phyloP scores from a whole-genome alignment of 495 filamentous ascomycete genomes.

The Aspergillus campestris region DNA sequence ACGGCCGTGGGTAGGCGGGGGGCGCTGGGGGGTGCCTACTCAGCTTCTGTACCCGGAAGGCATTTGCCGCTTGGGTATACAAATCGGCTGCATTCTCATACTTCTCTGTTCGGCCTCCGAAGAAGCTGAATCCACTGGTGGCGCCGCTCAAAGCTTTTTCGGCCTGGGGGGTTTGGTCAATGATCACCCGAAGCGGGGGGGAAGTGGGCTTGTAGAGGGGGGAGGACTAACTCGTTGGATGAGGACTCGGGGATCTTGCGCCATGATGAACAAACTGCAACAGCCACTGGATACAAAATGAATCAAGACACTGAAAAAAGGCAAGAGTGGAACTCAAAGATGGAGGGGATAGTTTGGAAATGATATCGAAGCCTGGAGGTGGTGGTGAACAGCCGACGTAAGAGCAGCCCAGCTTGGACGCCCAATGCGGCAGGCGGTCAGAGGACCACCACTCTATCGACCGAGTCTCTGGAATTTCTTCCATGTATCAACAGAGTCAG shows the following conservation, averaged over 20 bases:
- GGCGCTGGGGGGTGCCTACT: slow-evolving; percentile 34
- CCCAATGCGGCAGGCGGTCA: no score
- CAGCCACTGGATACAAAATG: neutral
- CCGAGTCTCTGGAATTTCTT: no score
- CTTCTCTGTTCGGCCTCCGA: slow-evolving; percentile 73
- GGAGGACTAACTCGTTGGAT: slow-evolving; percentile 45
- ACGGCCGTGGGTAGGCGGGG: no score
- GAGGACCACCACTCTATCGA: no score
- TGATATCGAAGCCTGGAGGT: no score
- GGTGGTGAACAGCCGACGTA: no score
- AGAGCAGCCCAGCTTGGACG: no score
- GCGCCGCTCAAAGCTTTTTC: slow-evolving; percentile 66
- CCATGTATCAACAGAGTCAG: no score
- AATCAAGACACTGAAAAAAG: no score
- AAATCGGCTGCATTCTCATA: slow-evolving; percentile 75
- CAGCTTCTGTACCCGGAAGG: slow-evolving; percentile 64
- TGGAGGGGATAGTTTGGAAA: no score
- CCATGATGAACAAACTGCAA: slow-evolving; percentile 18
- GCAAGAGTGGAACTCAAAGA: no score
- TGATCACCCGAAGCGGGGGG: slow-evolving; percentile 19
- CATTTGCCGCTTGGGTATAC: slow-evolving; percentile 74
- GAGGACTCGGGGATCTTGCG: slow-evolving; percentile 48
- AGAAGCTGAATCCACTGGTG: slow-evolving; percentile 65
- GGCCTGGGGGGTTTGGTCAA: slow-evolving; percentile 48
- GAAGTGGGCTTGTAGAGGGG: slow-evolving; percentile 9